phyloP scores from a whole-genome alignment of 129 eudicot species.

The Apium graveolens region DNA sequence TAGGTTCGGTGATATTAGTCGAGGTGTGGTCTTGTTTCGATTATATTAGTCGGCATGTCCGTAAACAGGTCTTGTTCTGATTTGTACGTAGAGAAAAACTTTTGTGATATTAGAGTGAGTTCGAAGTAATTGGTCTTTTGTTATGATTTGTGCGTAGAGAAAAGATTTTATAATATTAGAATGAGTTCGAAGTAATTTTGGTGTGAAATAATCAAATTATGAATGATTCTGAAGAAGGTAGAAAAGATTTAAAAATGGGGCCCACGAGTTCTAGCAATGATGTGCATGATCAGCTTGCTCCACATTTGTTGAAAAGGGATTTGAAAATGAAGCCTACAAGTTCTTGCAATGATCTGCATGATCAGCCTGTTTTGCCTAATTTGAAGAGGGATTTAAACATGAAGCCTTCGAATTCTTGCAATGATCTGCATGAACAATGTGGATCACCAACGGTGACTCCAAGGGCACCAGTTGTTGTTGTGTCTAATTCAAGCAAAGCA shows the following conservation, averaged over 20 bases:
- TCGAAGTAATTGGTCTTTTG: too few species aligned
- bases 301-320: background rate
- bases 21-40: too few species aligned
- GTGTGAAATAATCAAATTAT: background rate
- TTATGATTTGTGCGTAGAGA: too few species aligned
- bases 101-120: too few species aligned
- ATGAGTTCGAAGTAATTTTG: background rate
- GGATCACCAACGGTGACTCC: constrained; percentile 8
- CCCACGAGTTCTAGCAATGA: background rate
- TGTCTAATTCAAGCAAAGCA: constrained; percentile 12
- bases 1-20: background rate
- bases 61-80: too few species aligned
- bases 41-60: too few species aligned
- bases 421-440: background rate
- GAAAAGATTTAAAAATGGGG: constrained; percentile 1
- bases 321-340: background rate
- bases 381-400: background rate
- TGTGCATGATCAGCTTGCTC: background rate
- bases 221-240: background rate
- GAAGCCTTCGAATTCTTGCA: background rate
- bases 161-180: background rate
- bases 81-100: too few species aligned
- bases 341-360: constrained; percentile 3
- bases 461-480: constrained; percentile 9
- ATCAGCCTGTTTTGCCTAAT: background rate